Evolutionary conservation across 768 basidiomycete genomes (phyloP), one percentile per base, ranked within the genome.

Genomic region (Lactarius hatsudake): DNA sequence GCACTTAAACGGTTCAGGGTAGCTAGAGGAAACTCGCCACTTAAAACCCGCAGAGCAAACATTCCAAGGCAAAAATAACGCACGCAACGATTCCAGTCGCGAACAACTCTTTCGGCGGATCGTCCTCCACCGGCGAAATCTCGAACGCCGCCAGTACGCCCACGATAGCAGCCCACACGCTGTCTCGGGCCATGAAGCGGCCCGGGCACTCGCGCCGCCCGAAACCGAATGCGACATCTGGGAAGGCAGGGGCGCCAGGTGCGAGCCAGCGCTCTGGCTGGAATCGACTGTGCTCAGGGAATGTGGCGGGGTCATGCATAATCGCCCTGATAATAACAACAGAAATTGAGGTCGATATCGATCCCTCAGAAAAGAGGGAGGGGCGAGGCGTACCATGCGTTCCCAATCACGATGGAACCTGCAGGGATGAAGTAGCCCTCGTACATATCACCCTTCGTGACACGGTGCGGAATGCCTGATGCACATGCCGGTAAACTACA

Each of bases 351-450:
- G 17, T 5, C 28, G 20, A 12, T 1, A 18, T 7, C 7, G 18
- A 10, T 20, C 13, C 51, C 43, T 23, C n/a, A 30, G 17, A 34
- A 18, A 10, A 34, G n/a, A 59, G 48, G 40, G 9, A 17, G 56
- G 56, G 13, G 17, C 2, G 28, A 8, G 6, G 59, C 75, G 40
- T 48, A 75, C 77, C 75, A 77, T 40, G 74, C 69, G 59, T 78
- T 78, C 9, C 73, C 65, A 20, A 78, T 69, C 13, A 78, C 64
- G 34, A 75, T 71, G 5, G 75, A 69, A 40, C 74, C 77, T 62
- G 74, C 74, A 3, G 75, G 75, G 34, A 77, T 73, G 51, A 62
- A 62, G 64, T 75, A 75, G 6, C 74, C 74, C 9, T 68, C 62
- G 57, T 77, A 73, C 5, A 71, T 61, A 58, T 76, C 75, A 48